Percentiles rank a stretch among this genome's conserved stretches.
phyloP scores from a whole-genome alignment of 495 filamentous ascomycete species.

The Penicillium waksmanii region DNA sequence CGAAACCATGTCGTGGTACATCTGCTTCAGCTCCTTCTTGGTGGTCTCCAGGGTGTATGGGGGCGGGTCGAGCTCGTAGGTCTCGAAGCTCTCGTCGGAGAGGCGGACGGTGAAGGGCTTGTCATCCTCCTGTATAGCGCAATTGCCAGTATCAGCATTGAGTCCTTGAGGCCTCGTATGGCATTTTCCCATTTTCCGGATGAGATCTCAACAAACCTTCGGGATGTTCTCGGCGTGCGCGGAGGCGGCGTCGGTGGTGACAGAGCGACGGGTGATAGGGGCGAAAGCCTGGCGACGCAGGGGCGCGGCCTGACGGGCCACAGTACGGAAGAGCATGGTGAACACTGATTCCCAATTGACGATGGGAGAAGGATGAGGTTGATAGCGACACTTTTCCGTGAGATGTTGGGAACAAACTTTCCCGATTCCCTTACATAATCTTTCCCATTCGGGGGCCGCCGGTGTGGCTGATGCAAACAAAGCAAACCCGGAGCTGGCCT shows the following conservation, averaged over 20 bases:
- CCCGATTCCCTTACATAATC: slow-evolving; percentile 44
- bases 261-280: slow-evolving; percentile 66
- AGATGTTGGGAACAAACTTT: slow-evolving; percentile 52
- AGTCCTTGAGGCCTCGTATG: slow-evolving; percentile 3
- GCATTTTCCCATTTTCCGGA: slow-evolving; percentile 47
- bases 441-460: slow-evolving; percentile 39
- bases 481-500: slow-evolving; percentile 30
- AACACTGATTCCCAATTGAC: slow-evolving; percentile 35
- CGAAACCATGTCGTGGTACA: slow-evolving; percentile 97
- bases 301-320: slow-evolving; percentile 53
- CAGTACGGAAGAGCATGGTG: slow-evolving; percentile 52
- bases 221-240: slow-evolving; percentile 79
- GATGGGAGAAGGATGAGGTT: slow-evolving; percentile 27
- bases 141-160: slow-evolving; percentile 32
- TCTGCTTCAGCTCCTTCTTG: slow-evolving; percentile 96
- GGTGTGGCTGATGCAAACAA: slow-evolving; percentile 43
- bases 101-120: slow-evolving; percentile 90
- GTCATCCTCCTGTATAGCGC: slow-evolving; percentile 75
- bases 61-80: slow-evolving; percentile 96
- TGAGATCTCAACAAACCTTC: slow-evolving; percentile 65
- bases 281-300: slow-evolving; percentile 57
- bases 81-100: slow-evolving; percentile 98
- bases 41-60: slow-evolving; percentile 88
- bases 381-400: slow-evolving; percentile 33
- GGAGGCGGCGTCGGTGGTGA: slow-evolving; percentile 93